These are phyloP conservation scores for Otatea glauca DNA, from an alignment of 176 grass and related monocot genomes.

Conservation along the genomic window DNA sequence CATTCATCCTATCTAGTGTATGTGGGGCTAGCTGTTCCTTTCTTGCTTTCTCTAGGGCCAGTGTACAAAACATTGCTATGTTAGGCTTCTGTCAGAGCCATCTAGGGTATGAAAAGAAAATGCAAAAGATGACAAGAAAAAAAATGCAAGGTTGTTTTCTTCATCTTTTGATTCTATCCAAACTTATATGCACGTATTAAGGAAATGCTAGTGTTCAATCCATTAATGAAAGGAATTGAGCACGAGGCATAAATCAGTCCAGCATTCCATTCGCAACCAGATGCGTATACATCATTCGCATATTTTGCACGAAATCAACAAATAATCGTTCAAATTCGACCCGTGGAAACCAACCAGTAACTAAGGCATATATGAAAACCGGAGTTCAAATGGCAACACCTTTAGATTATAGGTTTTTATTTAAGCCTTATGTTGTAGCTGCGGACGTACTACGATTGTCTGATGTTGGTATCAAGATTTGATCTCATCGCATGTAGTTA, in stretches of 20 bases:
- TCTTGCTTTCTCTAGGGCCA: conserved; percentile 38
- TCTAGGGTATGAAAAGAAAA: conserved; percentile 18
- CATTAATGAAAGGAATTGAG: conserved; percentile 30
- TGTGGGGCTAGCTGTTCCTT: conserved; percentile 25
- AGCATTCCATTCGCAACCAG: conserved; percentile 25
- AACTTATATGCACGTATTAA: conserved; percentile 24
- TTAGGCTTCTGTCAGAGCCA: conserved; percentile 47
- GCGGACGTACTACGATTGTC: neutral
- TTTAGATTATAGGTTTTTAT: neutral
- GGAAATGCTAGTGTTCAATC: neutral
- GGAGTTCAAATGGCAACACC: neutral
- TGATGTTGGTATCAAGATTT: neutral
- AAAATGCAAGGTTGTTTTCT: conserved; percentile 36
- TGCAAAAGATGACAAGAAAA: neutral
- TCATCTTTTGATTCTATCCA: conserved; percentile 28
- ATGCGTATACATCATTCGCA: neutral
- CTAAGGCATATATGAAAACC: neutral
- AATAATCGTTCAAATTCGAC: neutral
- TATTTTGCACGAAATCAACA: conserved; percentile 1
- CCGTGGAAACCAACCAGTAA: neutral
- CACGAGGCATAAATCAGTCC: neutral
- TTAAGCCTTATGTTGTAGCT: neutral
- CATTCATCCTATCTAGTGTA: conserved; percentile 43
- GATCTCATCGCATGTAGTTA: neutral
- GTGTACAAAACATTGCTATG: conserved; percentile 41